Base-by-base conservation (phyloP, 116 monocot species). In the Iris pallida region DNA sequence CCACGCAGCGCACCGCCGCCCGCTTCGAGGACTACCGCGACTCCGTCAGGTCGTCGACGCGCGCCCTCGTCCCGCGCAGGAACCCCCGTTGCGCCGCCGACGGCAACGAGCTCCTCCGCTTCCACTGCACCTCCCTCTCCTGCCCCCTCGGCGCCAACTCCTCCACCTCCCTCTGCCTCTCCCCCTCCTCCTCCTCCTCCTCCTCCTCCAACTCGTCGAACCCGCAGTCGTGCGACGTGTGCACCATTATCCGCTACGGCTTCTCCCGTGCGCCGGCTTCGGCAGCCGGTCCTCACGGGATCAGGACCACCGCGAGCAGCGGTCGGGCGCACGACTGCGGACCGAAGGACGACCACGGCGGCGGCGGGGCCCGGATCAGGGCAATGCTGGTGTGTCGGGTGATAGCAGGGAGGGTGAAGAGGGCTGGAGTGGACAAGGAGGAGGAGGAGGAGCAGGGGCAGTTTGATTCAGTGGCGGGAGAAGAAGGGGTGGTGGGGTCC, bases 31-130 rank as follows among this genome's bases (percentile, higher is more conserved):
- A 83, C 61, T 90, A 85, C 83, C 90, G 97, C 56, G 75, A 73
- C 59, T 65, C 90, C 48, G 80, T 97, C 63, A 87, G 89, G 57
- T 63, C 88, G 70, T 68, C 78, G 52, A 68, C 83, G 14, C 66
- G 59, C 8, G 30, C 42, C 57, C 57, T n/a, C 47, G 42, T 6
- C 46, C 43, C 4, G 11, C 11, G 13, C 3, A 45, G 13, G 12
- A 72, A 82, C 71, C 80, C 90, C 5, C 88, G 95, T 5, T 88
- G 88, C 76, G 92, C 97, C 8, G 97, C 90, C 7, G 97, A 97
- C 80, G 97, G 97, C 64, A 97, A 97, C 83, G 97, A 97, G 83
- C 89, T 97, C 12, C 97, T 97, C 57, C 86, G 97, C 47, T 97
- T 97, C 85, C 82, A 90, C 81, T 78, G 71, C 73, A 70, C 87